Conservation (phyloP, 148 eudicot genomes). For the Agrostemma githago region DNA sequence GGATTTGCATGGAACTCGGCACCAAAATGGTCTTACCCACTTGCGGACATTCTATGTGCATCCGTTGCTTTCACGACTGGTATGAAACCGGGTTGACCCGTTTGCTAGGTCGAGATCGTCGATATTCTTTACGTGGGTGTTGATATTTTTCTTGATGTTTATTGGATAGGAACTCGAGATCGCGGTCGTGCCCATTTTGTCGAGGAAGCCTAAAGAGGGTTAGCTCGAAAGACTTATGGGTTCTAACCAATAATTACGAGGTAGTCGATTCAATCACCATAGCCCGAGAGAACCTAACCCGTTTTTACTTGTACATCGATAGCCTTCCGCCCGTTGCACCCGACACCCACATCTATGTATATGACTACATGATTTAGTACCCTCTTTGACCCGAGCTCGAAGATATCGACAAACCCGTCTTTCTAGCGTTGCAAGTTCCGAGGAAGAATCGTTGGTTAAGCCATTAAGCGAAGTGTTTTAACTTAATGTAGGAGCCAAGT, state of each 20-base stretch:
- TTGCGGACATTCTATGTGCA: constrained; percentile 87
- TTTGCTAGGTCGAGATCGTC: too few relatives aligned
- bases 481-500: constrained; percentile 25
- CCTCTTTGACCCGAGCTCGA: not conserved
- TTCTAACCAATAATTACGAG: constrained; percentile 48
- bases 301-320: constrained; percentile 63
- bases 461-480: constrained; percentile 20
- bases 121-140: not conserved
- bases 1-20: constrained; percentile 76
- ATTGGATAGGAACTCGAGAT: constrained; percentile 55
- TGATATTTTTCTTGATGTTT: not conserved
- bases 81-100: constrained; percentile 18
- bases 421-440: not conserved
- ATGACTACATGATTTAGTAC: constrained; percentile 60
- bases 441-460: constrained; percentile 4
- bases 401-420: not conserved
- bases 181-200: constrained; percentile 87
- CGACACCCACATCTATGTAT: constrained; percentile 46
- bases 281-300: constrained; percentile 55
- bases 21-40: constrained; percentile 64
- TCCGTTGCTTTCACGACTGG: constrained; percentile 75
- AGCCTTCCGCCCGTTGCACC: constrained; percentile 50
- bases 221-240: constrained; percentile 71
- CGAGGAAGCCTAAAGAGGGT: constrained; percentile 75
- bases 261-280: constrained; percentile 49